These are phyloP conservation scores for Aspergillus ostianus DNA, from an alignment of 495 filamentous ascomycete genomes.

Conservation along the genomic window DNA sequence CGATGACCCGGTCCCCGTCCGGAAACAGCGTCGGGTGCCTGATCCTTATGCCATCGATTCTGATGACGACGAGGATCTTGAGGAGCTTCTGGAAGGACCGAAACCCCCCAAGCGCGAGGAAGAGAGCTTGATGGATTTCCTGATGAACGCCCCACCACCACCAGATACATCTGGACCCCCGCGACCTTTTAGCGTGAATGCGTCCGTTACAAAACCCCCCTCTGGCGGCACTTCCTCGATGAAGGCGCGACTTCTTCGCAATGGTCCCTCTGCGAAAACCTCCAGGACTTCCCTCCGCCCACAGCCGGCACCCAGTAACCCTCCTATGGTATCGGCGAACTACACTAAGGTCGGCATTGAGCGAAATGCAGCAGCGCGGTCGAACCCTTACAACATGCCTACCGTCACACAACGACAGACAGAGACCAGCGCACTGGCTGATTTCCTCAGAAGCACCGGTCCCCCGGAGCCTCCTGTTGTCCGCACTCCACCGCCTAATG, in stretches of 20 bases:
- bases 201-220: constrained; percentile 47
- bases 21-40: constrained; percentile 72
- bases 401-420: constrained; percentile 31
- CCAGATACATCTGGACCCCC: constrained; percentile 43
- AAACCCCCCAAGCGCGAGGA: constrained; percentile 48
- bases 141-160: constrained; percentile 73
- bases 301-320: constrained; percentile 17
- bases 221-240: constrained; percentile 48
- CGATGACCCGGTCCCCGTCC: constrained; percentile 37
- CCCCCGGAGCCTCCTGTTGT: constrained; percentile 53
- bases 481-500: constrained; percentile 14
- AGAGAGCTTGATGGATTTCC: constrained; percentile 83
- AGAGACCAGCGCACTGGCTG: constrained; percentile 72
- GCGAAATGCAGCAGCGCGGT: constrained; percentile 30
- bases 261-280: constrained; percentile 26
- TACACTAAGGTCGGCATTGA: constrained; percentile 43
- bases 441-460: constrained; percentile 74
- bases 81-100: constrained; percentile 53
- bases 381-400: constrained; percentile 13
- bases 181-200: constrained; percentile 31
- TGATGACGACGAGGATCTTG: constrained; percentile 73
- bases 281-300: constrained; percentile 38
- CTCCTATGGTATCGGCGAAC: constrained; percentile 26
- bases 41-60: constrained; percentile 93
- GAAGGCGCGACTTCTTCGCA: constrained; percentile 61